Percentiles rank a stretch among this genome's conserved stretches.
These are phyloP conservation scores for Coemansia sp. DNA, from an alignment of 192 early-diverging fungal genomes.

Conservation along the genomic window DNA sequence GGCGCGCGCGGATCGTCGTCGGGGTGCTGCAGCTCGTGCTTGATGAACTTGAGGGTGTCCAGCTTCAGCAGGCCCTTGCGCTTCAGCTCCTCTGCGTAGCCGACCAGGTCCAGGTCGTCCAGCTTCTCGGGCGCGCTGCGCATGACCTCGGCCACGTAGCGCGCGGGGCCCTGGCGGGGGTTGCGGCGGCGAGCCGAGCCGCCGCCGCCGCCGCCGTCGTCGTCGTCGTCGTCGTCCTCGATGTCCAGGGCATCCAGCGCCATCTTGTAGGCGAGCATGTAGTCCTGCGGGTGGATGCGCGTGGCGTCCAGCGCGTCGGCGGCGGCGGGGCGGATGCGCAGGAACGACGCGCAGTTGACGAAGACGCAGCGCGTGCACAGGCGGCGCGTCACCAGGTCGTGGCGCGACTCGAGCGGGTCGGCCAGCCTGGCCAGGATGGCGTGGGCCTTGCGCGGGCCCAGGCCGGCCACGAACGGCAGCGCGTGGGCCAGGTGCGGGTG, in stretches of 20 bases:
- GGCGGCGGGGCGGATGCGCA: constrained; percentile 74
- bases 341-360: constrained; percentile 91
- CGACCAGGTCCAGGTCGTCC: constrained; percentile 84
- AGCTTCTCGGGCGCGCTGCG: constrained; percentile 74
- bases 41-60: constrained; percentile 81
- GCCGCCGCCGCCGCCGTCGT: constrained; percentile 29
- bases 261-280: constrained; percentile 95
- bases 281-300: constrained; percentile 94
- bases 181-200: constrained; percentile 1
- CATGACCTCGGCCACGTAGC: constrained; percentile 79
- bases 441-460: constrained; percentile 92
- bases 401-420: constrained; percentile 62
- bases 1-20: constrained; percentile 71
- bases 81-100: constrained; percentile 86
- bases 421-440: constrained; percentile 63
- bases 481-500: constrained; percentile 67
- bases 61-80: constrained; percentile 76
- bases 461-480: constrained; percentile 89
- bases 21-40: constrained; percentile 83
- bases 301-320: constrained; percentile 91
- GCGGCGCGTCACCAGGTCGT: constrained; percentile 67
- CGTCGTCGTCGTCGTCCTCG: constrained; percentile 75
- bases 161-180: constrained; percentile 62
- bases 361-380: constrained; percentile 76
- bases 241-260: constrained; percentile 92